Base-by-base conservation (phyloP, 768 basidiomycete species). In the Leccinum truebloodii region DNA sequence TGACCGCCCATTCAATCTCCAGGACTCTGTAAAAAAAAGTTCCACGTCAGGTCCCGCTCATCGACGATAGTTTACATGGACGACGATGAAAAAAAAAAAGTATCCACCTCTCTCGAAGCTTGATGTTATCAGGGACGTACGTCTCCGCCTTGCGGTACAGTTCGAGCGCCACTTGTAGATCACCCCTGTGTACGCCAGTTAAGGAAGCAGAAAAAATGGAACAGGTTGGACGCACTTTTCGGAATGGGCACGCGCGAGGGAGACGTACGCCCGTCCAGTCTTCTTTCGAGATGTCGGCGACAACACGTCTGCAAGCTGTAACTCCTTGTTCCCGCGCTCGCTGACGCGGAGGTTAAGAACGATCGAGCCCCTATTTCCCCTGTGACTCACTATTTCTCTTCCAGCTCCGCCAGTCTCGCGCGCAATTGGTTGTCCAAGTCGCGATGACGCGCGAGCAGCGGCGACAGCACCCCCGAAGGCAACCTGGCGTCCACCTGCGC, bases 61-160 rank as follows among this genome's bases (percentile, higher is more conserved):
- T 75, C 80, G 80, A 79, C 81, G 81, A 72, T 86, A 76, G 70
- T 86, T 87, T 71, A 87, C 81, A 73, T 85, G 78, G 71, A 86
- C 74, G 74, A 88, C 75, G 74, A 28, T 28, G 26, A 86, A 7
- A 39, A 41, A 39, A 37, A 37, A 39, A 88, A 79, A 84, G 81
- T 80, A 86, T 86, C 83, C 82, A 93, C 92, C 92, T 89, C 81
- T 90, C 90, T 83, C 87, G 85, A 53, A 94, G 81, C 73, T 91
- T 93, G 75, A 84, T 73, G 69, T 94, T 94, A 59, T 92, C 88
- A n/a, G 92, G 92, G 52, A 92, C 90, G 65, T 92, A 93, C 6
- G 81, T 80, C 71, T 88, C 87, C 20, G 91, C 92, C 67, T 90
- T 89, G 69, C 86, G 86, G 70, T 93, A 94, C 16, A 94, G 81